Percentiles rank a stretch among this genome's conserved stretches.
These are phyloP conservation scores for Cercospora zeae-maydis DNA, from an alignment of 2,329 filamentous ascomycete genomes.

Conservation along the genomic window DNA sequence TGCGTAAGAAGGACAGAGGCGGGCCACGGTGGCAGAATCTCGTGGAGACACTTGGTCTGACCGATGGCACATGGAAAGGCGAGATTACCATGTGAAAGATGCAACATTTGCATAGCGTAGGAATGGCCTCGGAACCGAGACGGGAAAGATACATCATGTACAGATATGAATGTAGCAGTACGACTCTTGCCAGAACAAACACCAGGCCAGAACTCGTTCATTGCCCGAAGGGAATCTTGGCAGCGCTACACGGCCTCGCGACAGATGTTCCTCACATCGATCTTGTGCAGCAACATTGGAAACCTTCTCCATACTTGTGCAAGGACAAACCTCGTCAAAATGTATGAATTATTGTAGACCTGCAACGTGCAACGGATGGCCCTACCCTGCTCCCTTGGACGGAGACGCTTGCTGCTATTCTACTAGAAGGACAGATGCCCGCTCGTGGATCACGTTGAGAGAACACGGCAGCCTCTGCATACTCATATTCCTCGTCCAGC, in stretches of 20 bases:
- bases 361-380: neutral
- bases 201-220: too few relatives aligned
- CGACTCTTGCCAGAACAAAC: neutral
- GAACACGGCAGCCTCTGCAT: neutral
- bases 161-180: slow-evolving; percentile 7
- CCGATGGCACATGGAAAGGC: slow-evolving; percentile 82
- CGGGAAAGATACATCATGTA: slow-evolving; percentile 1
- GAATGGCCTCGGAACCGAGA: neutral
- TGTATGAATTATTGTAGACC: neutral
- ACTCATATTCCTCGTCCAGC: neutral
- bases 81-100: slow-evolving; percentile 67
- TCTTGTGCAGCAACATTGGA: neutral
- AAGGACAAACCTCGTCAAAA: neutral
- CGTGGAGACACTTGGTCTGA: slow-evolving; percentile 78
- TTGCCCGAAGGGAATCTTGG: neutral
- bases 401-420: neutral
- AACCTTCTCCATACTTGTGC: neutral
- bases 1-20: slow-evolving; percentile 84
- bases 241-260: neutral
- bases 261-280: neutral
- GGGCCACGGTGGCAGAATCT: slow-evolving; percentile 86
- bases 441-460: too few relatives aligned
- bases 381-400: neutral
- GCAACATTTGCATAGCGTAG: neutral
- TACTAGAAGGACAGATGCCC: too few relatives aligned